Evolutionary conservation across 176 grass and related monocot genomes (phyloP), one percentile per base, ranked within the genome.

Genomic region (Bonia amplexicaulis): DNA sequence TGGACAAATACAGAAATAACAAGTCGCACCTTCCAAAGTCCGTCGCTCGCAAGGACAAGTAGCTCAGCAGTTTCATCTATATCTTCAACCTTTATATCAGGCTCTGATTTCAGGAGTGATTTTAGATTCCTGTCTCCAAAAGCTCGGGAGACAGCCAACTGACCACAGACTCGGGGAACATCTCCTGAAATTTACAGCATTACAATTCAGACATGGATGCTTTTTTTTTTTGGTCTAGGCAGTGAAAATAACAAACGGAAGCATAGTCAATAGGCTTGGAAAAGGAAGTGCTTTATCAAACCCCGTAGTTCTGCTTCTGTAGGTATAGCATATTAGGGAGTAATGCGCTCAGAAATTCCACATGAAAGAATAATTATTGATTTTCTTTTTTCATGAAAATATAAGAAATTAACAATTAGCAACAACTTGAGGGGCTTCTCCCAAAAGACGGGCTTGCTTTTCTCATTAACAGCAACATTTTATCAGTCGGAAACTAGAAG

Each of bases 91-190:
- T 54, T 78, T 73, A 96, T 85, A 73, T 96, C 91, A 15, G 94
- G 91, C 62, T 93, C 94, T 83, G 94, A 96, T 64, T 80, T 86
- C 84, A 96, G 70, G 20, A 93, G 89, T 49, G 84, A 91, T 86
- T 96, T 96, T 61, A 96, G 89, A 86, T 90, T 96, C 73, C 77
- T 80, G 59, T 96, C 94, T 58, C 94, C 94, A 69, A 96, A 96
- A 66, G 94, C 94, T 82, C 94, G 88, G 29, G 94, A 92, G 58
- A 96, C 94, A 55, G 94, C 94, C 55, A 96, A 86, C 66, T 96
- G 91, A 45, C 94, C 94, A 74, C 90, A 87, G 66, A 96, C 94
- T 74, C 94, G 70, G 29, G 94, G 94, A 81, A 96, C 94, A 88
- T 96, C 94, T 80, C 94, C 94, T 96, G 87, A 84, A 88, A 86